Base-by-base conservation (phyloP, 2,329 filamentous ascomycete species). In the Aureobasidium vineae region DNA sequence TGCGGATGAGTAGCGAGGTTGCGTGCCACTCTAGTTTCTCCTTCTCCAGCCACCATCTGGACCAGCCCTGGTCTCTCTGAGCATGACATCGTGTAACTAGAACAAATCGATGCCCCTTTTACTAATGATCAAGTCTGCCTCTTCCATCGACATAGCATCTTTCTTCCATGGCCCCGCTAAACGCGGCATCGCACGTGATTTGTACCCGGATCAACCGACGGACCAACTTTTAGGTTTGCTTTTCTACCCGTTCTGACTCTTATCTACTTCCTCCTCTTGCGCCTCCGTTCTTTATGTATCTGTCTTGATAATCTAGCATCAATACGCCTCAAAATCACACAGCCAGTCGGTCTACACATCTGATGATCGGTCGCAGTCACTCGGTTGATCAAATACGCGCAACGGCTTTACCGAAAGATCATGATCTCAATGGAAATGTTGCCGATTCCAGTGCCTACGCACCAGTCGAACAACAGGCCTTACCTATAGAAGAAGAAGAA, bases 401-500 rank as follows among this genome's bases (percentile, higher is more conserved):
- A 33, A 31, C 54, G 40, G 26, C 23, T 43, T 31, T 16, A 33
- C 38, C n/a, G n/a, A 49, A 38, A 38, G 21, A 21, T 38, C 13
- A 38, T 38, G 41, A 21, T 19, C 45, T 43, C 1, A 28, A 49
- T 21, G 16, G 13, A 28, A 26, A 33, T 38, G 23, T 33, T 19
- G 28, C 56, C 31, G 43, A 49, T n/a, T 10, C 36, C 26, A 6
- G 2, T 47, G 19, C 11, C 5, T 38, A 23, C 33, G 13, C 15
- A 36, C 41, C 43, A 21, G 40, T 26, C 23, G 8, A 38, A n/a
- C 23, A 54, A 4, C 45, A 49, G 5, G 16, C 45, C 3, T 31
- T 65, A 7, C 47, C 64, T 5, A 21, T 47, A 28, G 68, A 70
- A 28, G 68, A 70, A 8, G 70, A 71, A 40, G 69, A 71, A 40